Evolutionary conservation across 2,329 filamentous ascomycete genomes (phyloP).

Genomic region (Colletotrichum musae): DNA sequence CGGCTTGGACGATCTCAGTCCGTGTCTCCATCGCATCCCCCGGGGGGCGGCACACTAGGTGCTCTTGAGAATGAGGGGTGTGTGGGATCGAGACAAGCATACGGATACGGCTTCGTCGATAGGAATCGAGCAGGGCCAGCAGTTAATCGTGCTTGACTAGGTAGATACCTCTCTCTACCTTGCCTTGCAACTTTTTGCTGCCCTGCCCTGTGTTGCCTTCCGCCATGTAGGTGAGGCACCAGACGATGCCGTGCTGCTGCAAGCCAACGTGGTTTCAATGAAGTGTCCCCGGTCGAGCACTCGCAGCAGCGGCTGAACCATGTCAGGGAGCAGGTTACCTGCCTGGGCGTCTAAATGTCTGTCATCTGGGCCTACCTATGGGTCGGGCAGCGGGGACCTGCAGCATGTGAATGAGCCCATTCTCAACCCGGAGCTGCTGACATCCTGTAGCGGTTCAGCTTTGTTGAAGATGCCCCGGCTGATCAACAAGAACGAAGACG

Average conservation of each 20-base stretch:
- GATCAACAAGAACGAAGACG: constrained; percentile 28
- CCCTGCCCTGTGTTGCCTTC: background rate
- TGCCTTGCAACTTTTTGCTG: background rate
- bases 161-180: too few species aligned
- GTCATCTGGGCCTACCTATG: constrained; percentile 10
- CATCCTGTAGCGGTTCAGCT: constrained; percentile 13
- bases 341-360: constrained; percentile 17
- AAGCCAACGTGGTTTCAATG: constrained; percentile 36
- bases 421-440: constrained; percentile 13
- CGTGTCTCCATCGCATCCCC: constrained; percentile 8
- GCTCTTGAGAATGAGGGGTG: constrained; percentile 7
- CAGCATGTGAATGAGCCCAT: constrained; percentile 36
- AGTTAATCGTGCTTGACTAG: too few species aligned
- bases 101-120: background rate
- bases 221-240: constrained; percentile 23
- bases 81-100: constrained; percentile 10
- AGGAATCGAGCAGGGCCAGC: background rate
- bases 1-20: constrained; percentile 32
- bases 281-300: constrained; percentile 24
- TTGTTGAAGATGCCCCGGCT: constrained; percentile 19
- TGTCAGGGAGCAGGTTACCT: background rate
- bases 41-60: constrained; percentile 3
- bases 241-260: constrained; percentile 30
- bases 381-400: constrained; percentile 36
- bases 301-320: constrained; percentile 25